These are phyloP conservation scores for Boeremia lycopersici DNA, from an alignment of 2,329 filamentous ascomycete genomes.

Conservation along the genomic window DNA sequence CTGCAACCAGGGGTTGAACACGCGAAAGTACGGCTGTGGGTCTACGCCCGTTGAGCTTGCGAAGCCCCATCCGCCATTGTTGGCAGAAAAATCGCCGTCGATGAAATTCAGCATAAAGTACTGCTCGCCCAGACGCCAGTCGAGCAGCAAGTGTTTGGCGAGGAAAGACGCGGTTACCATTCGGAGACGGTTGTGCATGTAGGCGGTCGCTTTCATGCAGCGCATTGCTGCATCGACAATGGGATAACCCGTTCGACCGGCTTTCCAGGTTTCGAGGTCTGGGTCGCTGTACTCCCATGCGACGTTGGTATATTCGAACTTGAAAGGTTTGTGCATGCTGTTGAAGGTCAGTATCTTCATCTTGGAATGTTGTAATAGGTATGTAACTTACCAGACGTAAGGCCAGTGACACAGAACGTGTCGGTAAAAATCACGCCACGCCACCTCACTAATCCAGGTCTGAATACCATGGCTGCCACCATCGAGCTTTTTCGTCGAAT, in stretches of 20 bases:
- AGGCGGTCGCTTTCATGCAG: slow-evolving; percentile 55
- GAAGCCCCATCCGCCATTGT: slow-evolving; percentile 71
- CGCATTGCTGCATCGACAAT: slow-evolving; percentile 60
- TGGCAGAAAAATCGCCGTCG: slow-evolving; percentile 56
- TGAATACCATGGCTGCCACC: slow-evolving; percentile 50
- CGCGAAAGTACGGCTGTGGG: slow-evolving; percentile 86
- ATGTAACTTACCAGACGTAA: slow-evolving; percentile 70
- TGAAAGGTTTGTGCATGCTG: slow-evolving; percentile 77
- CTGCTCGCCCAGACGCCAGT: slow-evolving; percentile 58
- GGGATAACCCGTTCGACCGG: slow-evolving; percentile 54
- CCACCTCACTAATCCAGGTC: slow-evolving; percentile 59
- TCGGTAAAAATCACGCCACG: slow-evolving; percentile 59
- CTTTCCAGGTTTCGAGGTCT: slow-evolving; percentile 70
- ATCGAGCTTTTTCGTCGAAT: slow-evolving; percentile 59
- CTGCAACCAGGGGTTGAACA: slow-evolving; percentile 86
- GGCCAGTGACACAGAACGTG: slow-evolving; percentile 83
- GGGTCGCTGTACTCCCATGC: slow-evolving; percentile 67
- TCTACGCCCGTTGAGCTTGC: slow-evolving; percentile 74
- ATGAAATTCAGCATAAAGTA: slow-evolving; percentile 58
- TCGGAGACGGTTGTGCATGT: slow-evolving; percentile 60
- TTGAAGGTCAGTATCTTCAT: slow-evolving; percentile 12
- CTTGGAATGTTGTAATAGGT: too few species aligned
- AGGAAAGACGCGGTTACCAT: slow-evolving; percentile 60
- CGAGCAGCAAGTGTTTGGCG: slow-evolving; percentile 56
- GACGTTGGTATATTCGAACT: slow-evolving; percentile 83